Evolutionary conservation across 106 monocot genomes (phyloP).

Genomic region (Phalaenopsis aphrodite): DNA sequence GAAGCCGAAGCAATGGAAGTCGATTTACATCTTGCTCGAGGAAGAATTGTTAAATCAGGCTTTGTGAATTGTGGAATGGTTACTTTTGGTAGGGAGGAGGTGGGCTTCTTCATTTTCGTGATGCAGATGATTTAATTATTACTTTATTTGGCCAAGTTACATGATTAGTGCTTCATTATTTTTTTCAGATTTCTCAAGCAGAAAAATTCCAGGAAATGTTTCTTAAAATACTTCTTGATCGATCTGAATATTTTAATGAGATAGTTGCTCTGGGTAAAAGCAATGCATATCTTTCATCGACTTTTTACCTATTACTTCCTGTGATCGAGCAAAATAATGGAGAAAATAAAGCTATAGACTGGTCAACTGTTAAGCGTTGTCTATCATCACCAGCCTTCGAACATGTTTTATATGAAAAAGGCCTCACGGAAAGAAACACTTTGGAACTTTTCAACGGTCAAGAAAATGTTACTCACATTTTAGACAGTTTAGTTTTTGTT

Average conservation of each 20-base stretch:
- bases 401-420: conserved; percentile 12
- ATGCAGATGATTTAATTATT: background rate
- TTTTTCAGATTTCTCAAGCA: conserved; percentile 59
- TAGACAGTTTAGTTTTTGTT: conserved; percentile 65
- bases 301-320: conserved; percentile 82
- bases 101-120: conserved; percentile 9
- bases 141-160: background rate
- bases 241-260: conserved; percentile 47
- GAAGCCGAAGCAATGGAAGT: conserved; percentile 81
- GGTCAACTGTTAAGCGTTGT: conserved; percentile 60
- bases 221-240: conserved; percentile 77
- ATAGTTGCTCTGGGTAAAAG: conserved; percentile 39
- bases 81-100: conserved; percentile 60
- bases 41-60: conserved; percentile 71
- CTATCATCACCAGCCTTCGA: conserved; percentile 75
- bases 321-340: conserved; percentile 23
- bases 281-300: conserved; percentile 19
- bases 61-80: conserved; percentile 40
- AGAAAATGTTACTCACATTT: conserved; percentile 35
- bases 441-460: conserved; percentile 57
- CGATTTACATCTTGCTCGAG: conserved; percentile 86
- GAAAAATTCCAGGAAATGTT: conserved; percentile 87
- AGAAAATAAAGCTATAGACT: conserved; percentile 43
- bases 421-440: conserved; percentile 16
- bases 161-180: conserved; percentile 12